Conservation (phyloP, 2,329 filamentous ascomycete genomes). For the Fusarium buharicum region DNA sequence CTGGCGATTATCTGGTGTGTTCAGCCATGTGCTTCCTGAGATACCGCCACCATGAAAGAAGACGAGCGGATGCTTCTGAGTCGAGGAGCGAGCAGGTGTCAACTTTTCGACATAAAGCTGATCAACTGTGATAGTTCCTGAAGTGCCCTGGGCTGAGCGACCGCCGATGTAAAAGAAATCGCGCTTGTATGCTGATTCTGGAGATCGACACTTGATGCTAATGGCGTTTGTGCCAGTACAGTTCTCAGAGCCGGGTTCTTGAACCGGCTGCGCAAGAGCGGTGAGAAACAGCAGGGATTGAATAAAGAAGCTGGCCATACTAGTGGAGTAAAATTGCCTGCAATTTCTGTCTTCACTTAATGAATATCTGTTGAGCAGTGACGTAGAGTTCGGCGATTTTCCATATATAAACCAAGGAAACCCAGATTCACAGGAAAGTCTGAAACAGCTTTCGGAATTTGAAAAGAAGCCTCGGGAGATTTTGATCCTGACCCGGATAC, state of each 20-base stretch:
- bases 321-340: too few relatives aligned
- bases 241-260: not conserved
- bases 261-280: constrained; percentile 7
- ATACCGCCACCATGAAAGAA: constrained; percentile 38
- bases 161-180: constrained; percentile 38
- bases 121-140: constrained; percentile 31
- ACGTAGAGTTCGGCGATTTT: too few relatives aligned
- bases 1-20: constrained; percentile 27
- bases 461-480: too few relatives aligned
- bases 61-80: constrained; percentile 27
- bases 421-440: too few relatives aligned
- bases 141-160: constrained; percentile 3
- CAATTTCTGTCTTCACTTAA: too few relatives aligned
- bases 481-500: too few relatives aligned
- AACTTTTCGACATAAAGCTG: constrained; percentile 38
- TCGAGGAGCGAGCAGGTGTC: not conserved
- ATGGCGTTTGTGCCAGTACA: constrained; percentile 29
- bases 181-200: constrained; percentile 23
- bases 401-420: too few relatives aligned
- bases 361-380: too few relatives aligned
- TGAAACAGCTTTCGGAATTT: too few relatives aligned
- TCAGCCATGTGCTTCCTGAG: constrained; percentile 35
- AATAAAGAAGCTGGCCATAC: constrained; percentile 24
- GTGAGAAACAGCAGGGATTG: constrained; percentile 21
- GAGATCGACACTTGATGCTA: constrained; percentile 22